Conservation (phyloP, 768 basidiomycete species). For the Daedaleopsis nitida region DNA sequence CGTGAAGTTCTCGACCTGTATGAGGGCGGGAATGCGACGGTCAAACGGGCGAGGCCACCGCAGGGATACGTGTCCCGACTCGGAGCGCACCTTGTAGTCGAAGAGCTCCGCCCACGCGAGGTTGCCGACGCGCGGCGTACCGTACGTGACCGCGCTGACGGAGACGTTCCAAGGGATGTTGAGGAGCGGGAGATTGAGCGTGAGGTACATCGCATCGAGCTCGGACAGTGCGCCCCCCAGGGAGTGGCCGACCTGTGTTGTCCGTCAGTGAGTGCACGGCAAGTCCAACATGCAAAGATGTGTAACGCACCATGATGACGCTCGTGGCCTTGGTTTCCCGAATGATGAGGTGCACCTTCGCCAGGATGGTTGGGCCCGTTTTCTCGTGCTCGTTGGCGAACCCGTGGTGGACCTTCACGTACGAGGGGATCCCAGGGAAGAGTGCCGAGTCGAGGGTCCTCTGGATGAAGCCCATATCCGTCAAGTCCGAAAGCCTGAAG, state of each 20-base stretch:
- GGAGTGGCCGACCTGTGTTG: slow-evolving; percentile 34
- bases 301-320: slow-evolving; percentile 41
- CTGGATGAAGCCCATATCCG: slow-evolving; percentile 46
- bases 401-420: slow-evolving; percentile 52
- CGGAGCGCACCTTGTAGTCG: slow-evolving; percentile 40
- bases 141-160: slow-evolving; percentile 50
- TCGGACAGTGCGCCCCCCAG: slow-evolving; percentile 33
- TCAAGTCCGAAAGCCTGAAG: slow-evolving; percentile 48
- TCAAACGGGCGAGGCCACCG: slow-evolving; percentile 8
- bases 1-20: slow-evolving; percentile 26
- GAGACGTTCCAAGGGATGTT: slow-evolving; percentile 9
- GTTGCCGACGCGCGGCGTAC: slow-evolving; percentile 56
- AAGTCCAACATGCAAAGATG: background rate
- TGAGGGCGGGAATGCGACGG: too few relatives aligned
- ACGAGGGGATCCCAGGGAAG: slow-evolving; percentile 54
- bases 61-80: slow-evolving; percentile 1
- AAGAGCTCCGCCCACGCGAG: slow-evolving; percentile 37
- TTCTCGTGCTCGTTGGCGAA: slow-evolving; percentile 53
- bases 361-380: slow-evolving; percentile 47
- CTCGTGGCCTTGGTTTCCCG: slow-evolving; percentile 36
- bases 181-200: slow-evolving; percentile 30
- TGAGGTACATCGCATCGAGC: slow-evolving; percentile 33
- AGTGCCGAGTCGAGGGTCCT: slow-evolving; percentile 43
- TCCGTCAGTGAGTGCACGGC: background rate
- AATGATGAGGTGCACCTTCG: slow-evolving; percentile 45